Base-by-base conservation (phyloP, 176 grass and related monocot species). In the Cymbopogon citratus region DNA sequence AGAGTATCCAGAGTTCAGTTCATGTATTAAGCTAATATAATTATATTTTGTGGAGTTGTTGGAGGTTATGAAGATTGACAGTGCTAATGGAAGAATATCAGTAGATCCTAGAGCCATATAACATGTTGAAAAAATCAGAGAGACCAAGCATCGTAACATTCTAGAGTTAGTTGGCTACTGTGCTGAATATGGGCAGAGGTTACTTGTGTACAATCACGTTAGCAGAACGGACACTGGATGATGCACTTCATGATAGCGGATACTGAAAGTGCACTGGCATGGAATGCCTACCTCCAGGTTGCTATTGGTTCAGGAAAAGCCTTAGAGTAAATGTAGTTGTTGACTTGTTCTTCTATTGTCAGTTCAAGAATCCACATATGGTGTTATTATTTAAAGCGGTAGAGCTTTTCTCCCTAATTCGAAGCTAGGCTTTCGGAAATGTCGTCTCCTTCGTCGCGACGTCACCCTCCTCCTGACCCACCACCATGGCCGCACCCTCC, bases 1-100 rank as follows among this genome's bases (percentile, higher is more conserved):
- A 70, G 64, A 78, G 31, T 12, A 69, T 79, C 51, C 29, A 24
- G 41, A 16, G 16, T 79, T 46, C 48, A 67, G 66, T 78, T 59
- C 18, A 78, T 62, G 62, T 39, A 69, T 21, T 75, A 74, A 83
- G 24, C 33, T 52, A 60, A 15, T 63, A 67, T 75, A 67, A 19
- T 74, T 40, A 4, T 75, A 8, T 86, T 82, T 69, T 80, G 33
- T 90, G 77, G 69, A 99, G 97, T 89, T 93, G 12, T 66, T 99
- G 83, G 97, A 99, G 82, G 91, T 99, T 45, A 75, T 94, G 91
- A 99, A 99, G 83, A 67, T 99, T 75, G 91, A 99, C 74, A 96
- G 90, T 66, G n/a, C 74, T 41, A 94, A 92, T 36, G 92, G 91
- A 80, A 89, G 70, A 87, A 93, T 99, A 38, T 77, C 93, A 29